Base-by-base conservation (phyloP, 768 basidiomycete genomes). In the Mycena haematopus region DNA sequence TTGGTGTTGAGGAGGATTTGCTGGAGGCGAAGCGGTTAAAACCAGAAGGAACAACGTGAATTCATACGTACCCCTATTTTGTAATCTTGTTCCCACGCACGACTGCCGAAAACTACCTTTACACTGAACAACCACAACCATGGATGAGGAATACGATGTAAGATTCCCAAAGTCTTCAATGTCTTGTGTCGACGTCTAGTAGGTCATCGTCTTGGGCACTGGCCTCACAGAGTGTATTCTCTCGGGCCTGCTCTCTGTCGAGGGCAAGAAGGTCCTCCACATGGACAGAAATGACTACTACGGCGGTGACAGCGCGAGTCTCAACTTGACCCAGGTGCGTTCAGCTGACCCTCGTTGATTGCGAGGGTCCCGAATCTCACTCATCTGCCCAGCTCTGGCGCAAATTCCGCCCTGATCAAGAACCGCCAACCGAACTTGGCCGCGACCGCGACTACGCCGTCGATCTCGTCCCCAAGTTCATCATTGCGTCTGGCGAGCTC, bases 61-160 rank as follows among this genome's bases (percentile, higher is more conserved):
- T n/a, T 52, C 19, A 56, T 58, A 45, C 17, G 22, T 24, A 45
- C 56, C 47, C 57, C 44, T 58, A 59, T 51, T 49, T 63, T 56
- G 53, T 56, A 55, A 42, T 54, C 29, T 6, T 59, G 36, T 22
- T 51, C 33, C 46, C 56, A 63, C 56, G 56, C 58, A 56, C 51
- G 62, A 29, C 55, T 60, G 55, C 54, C 40, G 19, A 9, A 21
- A 11, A 19, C 33, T 61, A 68, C 68, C 19, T 42, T 31, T 17
- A 33, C 0, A 56, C 67, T 62, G 69, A 69, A 67, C 68, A 60
- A 70, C 69, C 62, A 70, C 63, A 63, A 68, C 69, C 76, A 97
- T 99, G 96, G 96, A 99, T 90, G 96, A 99, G 84, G 91, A 93
- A 83, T 99, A 98, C 81, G 96, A 98, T 77, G 96, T 97, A 76